Percentiles rank a stretch among this genome's conserved stretches.
Conservation (phyloP, 139 green algal genomes). For the Tetratostichococcus sp. region DNA sequence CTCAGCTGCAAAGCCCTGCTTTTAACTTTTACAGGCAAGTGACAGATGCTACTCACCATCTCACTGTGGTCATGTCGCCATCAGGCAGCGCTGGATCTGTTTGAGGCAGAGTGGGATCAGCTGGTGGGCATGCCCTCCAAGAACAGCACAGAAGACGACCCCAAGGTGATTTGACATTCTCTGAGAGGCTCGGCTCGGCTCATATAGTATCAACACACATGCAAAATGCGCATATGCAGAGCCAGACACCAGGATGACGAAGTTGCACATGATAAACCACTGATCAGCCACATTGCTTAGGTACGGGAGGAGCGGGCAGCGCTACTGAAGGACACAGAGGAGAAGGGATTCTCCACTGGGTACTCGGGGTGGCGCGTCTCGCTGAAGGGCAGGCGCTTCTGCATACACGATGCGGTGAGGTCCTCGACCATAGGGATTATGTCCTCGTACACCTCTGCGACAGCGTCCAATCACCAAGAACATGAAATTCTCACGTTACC, state of each 20-base stretch:
- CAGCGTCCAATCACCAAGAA: no score
- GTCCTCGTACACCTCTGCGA: no score
- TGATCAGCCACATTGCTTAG: background rate
- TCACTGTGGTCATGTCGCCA: no score
- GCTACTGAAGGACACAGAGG: background rate
- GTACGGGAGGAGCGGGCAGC: background rate
- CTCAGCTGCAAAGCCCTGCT: no score
- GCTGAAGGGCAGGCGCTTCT: constrained; percentile 8
- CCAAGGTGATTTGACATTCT: constrained; percentile 6
- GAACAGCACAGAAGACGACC: constrained; percentile 3
- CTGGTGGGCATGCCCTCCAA: constrained; percentile 23
- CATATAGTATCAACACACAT: no score
- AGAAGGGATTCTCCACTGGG: background rate
- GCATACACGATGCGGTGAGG: constrained; percentile 1
- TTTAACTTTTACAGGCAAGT: no score
- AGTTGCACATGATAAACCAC: no score
- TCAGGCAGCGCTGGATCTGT: constrained; percentile 28
- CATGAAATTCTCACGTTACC: background rate
- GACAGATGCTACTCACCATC: no score
- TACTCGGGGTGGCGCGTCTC: constrained; percentile 4
- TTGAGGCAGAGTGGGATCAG: constrained; percentile 30
- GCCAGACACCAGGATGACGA: no score
- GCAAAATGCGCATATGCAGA: no score
- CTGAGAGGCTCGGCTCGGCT: no score
- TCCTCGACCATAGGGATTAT: no score